Evolutionary conservation across 371 early-diverging fungal genomes (phyloP), one percentile per base, ranked within the genome.

Genomic region (Mucor racemosus): DNA sequence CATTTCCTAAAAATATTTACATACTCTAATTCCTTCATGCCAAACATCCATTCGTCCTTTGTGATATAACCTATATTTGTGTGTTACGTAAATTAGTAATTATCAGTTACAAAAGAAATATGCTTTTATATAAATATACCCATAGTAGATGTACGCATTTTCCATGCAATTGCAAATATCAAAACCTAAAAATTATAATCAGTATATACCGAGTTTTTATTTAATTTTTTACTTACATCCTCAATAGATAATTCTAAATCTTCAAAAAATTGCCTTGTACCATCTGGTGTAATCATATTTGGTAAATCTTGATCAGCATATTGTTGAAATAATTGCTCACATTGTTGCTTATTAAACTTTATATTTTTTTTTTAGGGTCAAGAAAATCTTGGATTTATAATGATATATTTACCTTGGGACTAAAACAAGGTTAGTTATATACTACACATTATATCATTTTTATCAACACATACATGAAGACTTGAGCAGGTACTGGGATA

Each of bases 21-120:
- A 50, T 84, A 91, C 92, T 76, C 75, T 33, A 90, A 62, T 44
- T 63, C 67, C 60, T 75, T 71, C 89, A 91, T 88, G 35, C 92
- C 88, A 15, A 65, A 67, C 77, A 82, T 79, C 92, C 92, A 91
- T 72, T 90, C 92, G 1, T 84, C 79, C 54, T 82, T 76, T 46
- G 84, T 79, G 56, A 91, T 90, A 65, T 82, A 85, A 7, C 90
- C 91, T 86, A 60, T 41, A 14, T 15, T 36, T 17, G 19, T 36
- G 5, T 62, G 14, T 40, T 26, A 39, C 21, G 35, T n/a, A 4
- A 5, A 31, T 34, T 33, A 14, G 9, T 4, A 15, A 44, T 44
- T n/a, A 9, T 38, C 4, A 38, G 38, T 38, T 38, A 38, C 38
- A 38, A 38, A 1, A 9, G 38, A 11, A 38, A 26, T 31, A n/a